phyloP scores from a whole-genome alignment of 371 early-diverging fungal genomes.

The Edhazardia aedis region DNA sequence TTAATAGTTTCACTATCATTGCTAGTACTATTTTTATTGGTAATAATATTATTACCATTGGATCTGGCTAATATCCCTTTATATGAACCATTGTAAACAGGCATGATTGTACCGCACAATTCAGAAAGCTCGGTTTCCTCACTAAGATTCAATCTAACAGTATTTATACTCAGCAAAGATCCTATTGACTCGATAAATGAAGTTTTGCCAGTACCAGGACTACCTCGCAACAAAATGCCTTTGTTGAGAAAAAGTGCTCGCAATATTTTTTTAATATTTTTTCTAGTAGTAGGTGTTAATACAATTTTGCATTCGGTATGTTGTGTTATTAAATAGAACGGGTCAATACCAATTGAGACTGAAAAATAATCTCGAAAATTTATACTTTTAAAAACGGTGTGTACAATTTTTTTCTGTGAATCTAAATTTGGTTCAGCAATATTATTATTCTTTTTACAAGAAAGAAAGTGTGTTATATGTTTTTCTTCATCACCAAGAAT shows the following conservation, averaged over 20 bases:
- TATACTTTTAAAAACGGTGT: too few species aligned
- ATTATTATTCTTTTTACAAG: too few species aligned
- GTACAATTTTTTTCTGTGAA: too few species aligned
- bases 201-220: slow-evolving; percentile 88
- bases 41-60: slow-evolving; percentile 33
- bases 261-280: slow-evolving; percentile 47
- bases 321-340: too few species aligned
- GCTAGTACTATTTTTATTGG: slow-evolving; percentile 13
- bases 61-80: too few species aligned
- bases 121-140: slow-evolving; percentile 97
- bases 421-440: too few species aligned
- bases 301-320: too few species aligned
- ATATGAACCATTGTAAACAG: neutral
- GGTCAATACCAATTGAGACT: too few species aligned
- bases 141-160: slow-evolving; percentile 84
- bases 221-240: slow-evolving; percentile 84
- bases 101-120: slow-evolving; percentile 60
- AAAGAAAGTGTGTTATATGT: too few species aligned
- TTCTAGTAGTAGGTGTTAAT: too few species aligned
- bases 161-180: slow-evolving; percentile 51
- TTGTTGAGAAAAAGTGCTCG: slow-evolving; percentile 59
- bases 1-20: neutral
- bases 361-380: too few species aligned
- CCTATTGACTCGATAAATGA: slow-evolving; percentile 67
- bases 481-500: too few species aligned